A percentile compares a stretch with the other conserved stretches of the same genome.
phyloP scores from a whole-genome alignment of 768 basidiomycete species.

The Tremella mesenterica region DNA sequence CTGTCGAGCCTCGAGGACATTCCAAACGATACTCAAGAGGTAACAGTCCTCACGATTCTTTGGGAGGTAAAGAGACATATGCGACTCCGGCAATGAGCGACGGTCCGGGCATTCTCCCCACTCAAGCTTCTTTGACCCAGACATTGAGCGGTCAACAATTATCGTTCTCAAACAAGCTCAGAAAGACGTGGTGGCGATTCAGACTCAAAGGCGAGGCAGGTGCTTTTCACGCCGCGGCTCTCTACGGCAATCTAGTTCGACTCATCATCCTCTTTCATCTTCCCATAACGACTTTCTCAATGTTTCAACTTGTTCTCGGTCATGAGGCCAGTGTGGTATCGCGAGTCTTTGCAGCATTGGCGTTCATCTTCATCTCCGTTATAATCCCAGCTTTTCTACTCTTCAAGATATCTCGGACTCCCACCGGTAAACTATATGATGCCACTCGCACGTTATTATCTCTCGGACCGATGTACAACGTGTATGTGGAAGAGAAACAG shows the following conservation, averaged over 20 bases:
- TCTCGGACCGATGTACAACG: conserved; percentile 87
- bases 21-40: conserved; percentile 1
- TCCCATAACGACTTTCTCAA: conserved; percentile 83
- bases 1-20: neutral
- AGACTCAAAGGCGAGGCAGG: conserved; percentile 42
- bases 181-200: conserved; percentile 43
- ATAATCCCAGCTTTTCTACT: conserved; percentile 66
- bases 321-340: conserved; percentile 54
- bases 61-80: conserved; percentile 19
- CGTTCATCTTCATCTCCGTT: conserved; percentile 71
- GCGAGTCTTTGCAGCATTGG: conserved; percentile 68
- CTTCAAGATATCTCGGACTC: conserved; percentile 66
- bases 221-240: conserved; percentile 42
- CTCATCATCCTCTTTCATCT: conserved; percentile 87
- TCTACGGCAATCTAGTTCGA: conserved; percentile 75
- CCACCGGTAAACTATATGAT: conserved; percentile 85
- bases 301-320: conserved; percentile 68
- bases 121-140: conserved; percentile 8
- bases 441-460: conserved; percentile 84
- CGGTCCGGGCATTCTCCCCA: conserved; percentile 6
- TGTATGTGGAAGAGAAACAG: conserved; percentile 83
- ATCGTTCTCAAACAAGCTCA: conserved; percentile 4
- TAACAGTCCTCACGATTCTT: conserved; percentile 8
- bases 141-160: neutral
- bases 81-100: conserved; percentile 7